Evolutionary conservation across 2,329 filamentous ascomycete genomes (phyloP).

Genomic region (Ophiostoma ips): DNA sequence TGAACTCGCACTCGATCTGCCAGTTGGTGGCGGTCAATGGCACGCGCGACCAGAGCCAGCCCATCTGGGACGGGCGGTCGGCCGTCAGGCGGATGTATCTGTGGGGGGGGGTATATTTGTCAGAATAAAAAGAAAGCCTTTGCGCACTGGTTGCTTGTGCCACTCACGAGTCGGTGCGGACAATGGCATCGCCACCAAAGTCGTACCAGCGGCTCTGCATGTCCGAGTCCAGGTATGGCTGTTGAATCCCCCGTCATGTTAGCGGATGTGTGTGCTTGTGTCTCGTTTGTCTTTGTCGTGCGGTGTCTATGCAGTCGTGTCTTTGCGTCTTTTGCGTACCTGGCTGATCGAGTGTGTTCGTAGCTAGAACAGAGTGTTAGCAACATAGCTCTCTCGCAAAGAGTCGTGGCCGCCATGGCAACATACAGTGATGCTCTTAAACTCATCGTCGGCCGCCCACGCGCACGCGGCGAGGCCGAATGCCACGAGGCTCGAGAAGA

Average conservation of each 20-base stretch:
- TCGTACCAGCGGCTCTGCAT: constrained; percentile 99
- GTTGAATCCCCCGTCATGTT: neutral
- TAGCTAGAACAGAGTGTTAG: constrained; percentile 32
- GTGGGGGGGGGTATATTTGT: neutral
- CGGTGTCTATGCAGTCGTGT: neutral
- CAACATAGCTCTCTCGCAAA: neutral
- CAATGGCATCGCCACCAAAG: constrained; percentile 89
- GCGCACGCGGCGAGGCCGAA: constrained; percentile 36
- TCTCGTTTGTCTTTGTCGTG: too few species aligned
- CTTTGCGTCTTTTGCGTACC: constrained; percentile 48
- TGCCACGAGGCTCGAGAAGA: constrained; percentile 27
- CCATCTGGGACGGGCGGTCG: constrained; percentile 77
- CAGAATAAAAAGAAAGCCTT: too few species aligned
- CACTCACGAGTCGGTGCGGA: constrained; percentile 50
- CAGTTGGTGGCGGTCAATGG: constrained; percentile 96
- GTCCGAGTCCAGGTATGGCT: constrained; percentile 96
- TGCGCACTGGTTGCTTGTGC: neutral
- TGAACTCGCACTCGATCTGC: constrained; percentile 95
- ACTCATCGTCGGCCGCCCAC: constrained; percentile 31
- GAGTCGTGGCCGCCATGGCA: neutral
- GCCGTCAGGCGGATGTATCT: constrained; percentile 89
- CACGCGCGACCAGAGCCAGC: constrained; percentile 88
- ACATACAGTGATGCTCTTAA: constrained; percentile 31
- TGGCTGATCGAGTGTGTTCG: constrained; percentile 73
- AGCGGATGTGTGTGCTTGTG: too few species aligned